phyloP scores from a whole-genome alignment of 106 monocot species.

The Amphibolis antarctica region DNA sequence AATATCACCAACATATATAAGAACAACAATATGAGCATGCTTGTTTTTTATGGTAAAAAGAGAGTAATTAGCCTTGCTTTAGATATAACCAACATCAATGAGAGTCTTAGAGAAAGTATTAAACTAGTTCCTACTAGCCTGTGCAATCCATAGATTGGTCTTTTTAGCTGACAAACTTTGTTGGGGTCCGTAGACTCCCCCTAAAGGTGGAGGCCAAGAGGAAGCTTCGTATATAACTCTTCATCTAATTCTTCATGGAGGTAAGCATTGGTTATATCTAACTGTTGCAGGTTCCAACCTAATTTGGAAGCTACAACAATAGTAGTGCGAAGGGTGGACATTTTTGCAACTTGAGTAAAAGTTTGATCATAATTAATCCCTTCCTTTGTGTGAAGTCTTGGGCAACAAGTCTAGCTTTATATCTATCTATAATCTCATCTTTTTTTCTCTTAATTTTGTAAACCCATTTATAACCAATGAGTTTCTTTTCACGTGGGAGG shows the following conservation, averaged over 20 bases:
- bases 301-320: too few relatives aligned
- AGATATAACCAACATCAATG: background rate
- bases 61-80: background rate
- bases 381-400: too few relatives aligned
- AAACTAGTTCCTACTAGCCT: background rate
- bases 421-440: too few relatives aligned
- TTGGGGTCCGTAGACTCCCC: background rate
- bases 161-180: background rate
- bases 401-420: too few relatives aligned
- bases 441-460: too few relatives aligned
- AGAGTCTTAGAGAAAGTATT: background rate
- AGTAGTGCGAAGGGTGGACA: background rate
- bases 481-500: too few relatives aligned
- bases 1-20: conserved; percentile 5
- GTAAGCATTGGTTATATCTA: conserved; percentile 1
- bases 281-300: background rate
- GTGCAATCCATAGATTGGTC: background rate
- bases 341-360: too few relatives aligned
- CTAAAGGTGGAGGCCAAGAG: background rate
- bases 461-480: too few relatives aligned
- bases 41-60: background rate
- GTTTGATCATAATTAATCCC: too few relatives aligned
- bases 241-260: background rate
- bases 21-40: background rate
- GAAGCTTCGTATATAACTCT: background rate